Percentiles rank a stretch among this genome's conserved stretches.
Conservation (phyloP, 768 basidiomycete genomes). For the Dictyophora rubrovolvata region DNA sequence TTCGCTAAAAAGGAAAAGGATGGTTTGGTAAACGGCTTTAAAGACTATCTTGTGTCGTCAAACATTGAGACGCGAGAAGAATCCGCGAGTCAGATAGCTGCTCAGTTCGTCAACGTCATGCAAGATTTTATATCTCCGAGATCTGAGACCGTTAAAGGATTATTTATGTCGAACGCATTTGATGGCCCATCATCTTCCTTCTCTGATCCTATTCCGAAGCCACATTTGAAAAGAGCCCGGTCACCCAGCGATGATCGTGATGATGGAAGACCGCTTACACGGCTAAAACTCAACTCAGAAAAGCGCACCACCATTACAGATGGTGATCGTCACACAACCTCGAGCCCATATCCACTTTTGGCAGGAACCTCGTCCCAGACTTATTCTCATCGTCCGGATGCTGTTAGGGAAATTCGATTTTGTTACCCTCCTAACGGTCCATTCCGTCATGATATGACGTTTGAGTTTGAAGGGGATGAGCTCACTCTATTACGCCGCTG, state of each 20-base stretch:
- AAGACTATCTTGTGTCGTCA: not conserved
- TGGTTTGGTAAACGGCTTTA: not conserved
- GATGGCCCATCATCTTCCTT: not conserved
- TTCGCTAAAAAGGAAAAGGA: not conserved
- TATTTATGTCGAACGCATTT: not conserved
- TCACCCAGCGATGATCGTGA: not conserved
- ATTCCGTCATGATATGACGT: not conserved
- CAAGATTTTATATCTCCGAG: not conserved
- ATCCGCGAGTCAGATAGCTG: not conserved
- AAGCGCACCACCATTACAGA: not conserved
- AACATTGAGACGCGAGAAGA: not conserved
- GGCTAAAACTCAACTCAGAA: not conserved
- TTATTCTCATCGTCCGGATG: too few relatives aligned
- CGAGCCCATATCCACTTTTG: not conserved
- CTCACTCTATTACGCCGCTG: not conserved
- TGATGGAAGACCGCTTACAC: not conserved
- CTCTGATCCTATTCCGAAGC: too few relatives aligned
- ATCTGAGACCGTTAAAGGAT: not conserved
- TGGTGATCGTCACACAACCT: not conserved
- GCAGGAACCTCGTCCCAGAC: too few relatives aligned
- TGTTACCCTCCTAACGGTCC: not conserved
- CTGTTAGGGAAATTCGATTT: too few relatives aligned
- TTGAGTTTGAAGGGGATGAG: conserved; percentile 1
- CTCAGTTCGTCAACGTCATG: not conserved
- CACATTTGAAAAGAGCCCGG: not conserved